Evolutionary conservation across 148 eudicot genomes (phyloP).

Genomic region (Vaccinium corymbosum): DNA sequence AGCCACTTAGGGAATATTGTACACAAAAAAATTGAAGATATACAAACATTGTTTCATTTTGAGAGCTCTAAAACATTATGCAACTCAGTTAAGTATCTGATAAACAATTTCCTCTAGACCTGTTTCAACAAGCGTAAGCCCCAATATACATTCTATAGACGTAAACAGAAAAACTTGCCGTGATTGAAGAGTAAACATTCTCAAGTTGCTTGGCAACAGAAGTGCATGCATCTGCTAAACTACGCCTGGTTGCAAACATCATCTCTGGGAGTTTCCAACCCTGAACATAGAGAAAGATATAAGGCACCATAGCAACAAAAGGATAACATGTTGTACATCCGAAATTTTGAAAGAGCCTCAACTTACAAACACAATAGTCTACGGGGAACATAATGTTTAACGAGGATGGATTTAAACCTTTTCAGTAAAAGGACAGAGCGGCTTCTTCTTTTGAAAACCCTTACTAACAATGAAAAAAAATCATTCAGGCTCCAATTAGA

Average conservation of each 20-base stretch:
- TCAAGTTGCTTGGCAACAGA: slow-evolving; percentile 66
- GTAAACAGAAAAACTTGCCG: slow-evolving; percentile 39
- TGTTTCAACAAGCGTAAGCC: not conserved
- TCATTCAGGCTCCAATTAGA: not conserved
- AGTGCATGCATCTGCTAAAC: slow-evolving; percentile 69
- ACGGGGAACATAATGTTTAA: not conserved
- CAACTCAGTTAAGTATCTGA: not conserved
- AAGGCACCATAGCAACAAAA: not conserved
- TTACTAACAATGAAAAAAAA: not conserved
- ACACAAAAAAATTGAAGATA: not conserved
- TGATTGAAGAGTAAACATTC: slow-evolving; percentile 55
- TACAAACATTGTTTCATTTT: not conserved
- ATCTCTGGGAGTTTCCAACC: slow-evolving; percentile 87
- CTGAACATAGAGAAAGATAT: slow-evolving; percentile 37
- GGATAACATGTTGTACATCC: not conserved
- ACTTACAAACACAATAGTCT: not conserved
- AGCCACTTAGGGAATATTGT: not conserved
- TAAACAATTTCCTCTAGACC: not conserved
- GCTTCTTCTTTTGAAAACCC: not conserved
- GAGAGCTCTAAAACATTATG: not conserved
- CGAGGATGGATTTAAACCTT: not conserved
- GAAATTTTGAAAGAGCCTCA: not conserved
- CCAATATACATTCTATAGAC: not conserved
- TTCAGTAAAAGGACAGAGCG: not conserved
- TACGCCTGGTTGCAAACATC: slow-evolving; percentile 83